These are phyloP conservation scores for Tetracentron sinense DNA, from an alignment of 164 flowering plant genomes.

Conservation along the genomic window DNA sequence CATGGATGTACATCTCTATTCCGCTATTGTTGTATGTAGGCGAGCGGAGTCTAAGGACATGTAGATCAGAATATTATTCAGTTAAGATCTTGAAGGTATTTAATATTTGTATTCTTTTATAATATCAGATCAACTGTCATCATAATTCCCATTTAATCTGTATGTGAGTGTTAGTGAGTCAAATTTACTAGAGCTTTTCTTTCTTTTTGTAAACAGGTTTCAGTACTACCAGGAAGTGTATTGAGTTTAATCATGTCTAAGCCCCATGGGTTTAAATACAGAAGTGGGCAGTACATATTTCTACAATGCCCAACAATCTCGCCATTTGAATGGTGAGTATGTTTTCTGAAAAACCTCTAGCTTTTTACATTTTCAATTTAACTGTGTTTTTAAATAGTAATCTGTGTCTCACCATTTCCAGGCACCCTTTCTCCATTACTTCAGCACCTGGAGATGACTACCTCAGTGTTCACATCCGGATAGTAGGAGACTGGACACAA, in stretches of 20 bases:
- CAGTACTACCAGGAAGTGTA: conserved; percentile 26
- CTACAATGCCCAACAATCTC: conserved; percentile 32
- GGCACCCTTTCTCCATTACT: conserved; percentile 50
- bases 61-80: neutral
- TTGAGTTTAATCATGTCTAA: conserved; percentile 28
- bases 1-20: neutral
- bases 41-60: neutral
- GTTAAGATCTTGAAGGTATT: neutral
- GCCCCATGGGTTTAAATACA: conserved; percentile 29
- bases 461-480: conserved; percentile 42
- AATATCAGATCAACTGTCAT: too few species aligned
- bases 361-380: neutral
- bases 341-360: neutral
- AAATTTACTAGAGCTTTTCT: too few species aligned
- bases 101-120: neutral
- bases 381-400: neutral
- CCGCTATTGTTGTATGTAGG: neutral
- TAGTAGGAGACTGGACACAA: conserved; percentile 41
- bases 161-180: too few species aligned
- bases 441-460: conserved; percentile 49
- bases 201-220: conserved; percentile 52
- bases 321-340: conserved; percentile 32
- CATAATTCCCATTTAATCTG: too few species aligned
- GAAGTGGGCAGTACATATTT: conserved; percentile 33
- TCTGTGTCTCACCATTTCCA: conserved; percentile 9